These are phyloP conservation scores for Babesia bovis DNA, from an alignment of 169 alveolate genomes.

Conservation along the genomic window DNA sequence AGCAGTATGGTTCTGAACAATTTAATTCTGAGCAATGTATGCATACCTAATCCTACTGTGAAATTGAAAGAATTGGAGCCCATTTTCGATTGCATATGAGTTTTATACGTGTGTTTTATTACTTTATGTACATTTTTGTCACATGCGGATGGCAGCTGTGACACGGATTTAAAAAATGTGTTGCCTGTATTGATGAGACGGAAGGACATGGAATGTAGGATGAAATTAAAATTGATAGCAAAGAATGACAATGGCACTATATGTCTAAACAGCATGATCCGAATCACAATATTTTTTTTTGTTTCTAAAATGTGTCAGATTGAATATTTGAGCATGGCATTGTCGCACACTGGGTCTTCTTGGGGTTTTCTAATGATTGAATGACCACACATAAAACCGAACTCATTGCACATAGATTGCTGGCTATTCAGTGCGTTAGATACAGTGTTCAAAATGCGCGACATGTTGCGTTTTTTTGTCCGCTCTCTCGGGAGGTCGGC, in stretches of 20 bases:
- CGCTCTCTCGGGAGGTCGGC: not conserved
- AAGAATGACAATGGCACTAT: too few species aligned
- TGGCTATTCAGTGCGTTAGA: not conserved
- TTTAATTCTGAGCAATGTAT: not conserved
- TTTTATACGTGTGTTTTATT: not conserved
- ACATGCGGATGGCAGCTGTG: too few species aligned
- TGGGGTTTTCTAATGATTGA: too few species aligned
- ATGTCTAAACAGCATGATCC: too few species aligned
- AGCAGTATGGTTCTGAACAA: slow-evolving; percentile 67
- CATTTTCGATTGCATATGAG: too few species aligned
- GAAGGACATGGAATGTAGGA: slow-evolving; percentile 14
- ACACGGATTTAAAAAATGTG: not conserved
- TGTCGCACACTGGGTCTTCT: too few species aligned
- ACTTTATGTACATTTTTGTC: too few species aligned
- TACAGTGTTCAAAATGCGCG: too few species aligned
- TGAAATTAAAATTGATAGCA: too few species aligned
- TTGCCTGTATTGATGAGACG: not conserved
- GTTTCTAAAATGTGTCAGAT: too few species aligned
- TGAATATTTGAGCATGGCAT: too few species aligned
- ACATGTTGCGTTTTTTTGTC: not conserved
- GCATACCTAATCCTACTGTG: slow-evolving; percentile 35
- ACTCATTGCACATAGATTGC: not conserved
- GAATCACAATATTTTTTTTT: too few species aligned
- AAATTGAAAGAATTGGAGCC: not conserved
- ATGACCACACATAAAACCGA: not conserved